Evolutionary conservation across 179 eudicot species (phyloP).

Genomic region (Spergularia azorica): DNA sequence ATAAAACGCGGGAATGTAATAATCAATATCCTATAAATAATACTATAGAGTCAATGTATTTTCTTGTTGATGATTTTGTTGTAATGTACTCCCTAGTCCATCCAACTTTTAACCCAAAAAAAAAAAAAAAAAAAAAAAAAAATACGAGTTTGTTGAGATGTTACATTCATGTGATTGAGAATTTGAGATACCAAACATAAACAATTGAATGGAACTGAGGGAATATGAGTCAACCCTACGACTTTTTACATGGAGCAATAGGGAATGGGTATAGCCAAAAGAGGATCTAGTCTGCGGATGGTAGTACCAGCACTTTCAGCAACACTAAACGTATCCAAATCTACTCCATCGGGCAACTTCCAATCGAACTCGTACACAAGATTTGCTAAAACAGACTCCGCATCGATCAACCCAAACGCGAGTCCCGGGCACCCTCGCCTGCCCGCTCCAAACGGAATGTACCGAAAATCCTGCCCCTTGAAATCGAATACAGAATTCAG

Average conservation of each 20-base stretch:
- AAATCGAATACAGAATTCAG: constrained; percentile 26
- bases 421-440: constrained; percentile 41
- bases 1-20: too few species aligned
- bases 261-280: constrained; percentile 17
- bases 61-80: too few species aligned
- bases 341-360: constrained; percentile 16
- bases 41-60: too few species aligned
- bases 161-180: too few species aligned
- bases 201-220: too few species aligned
- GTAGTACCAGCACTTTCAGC: constrained; percentile 4
- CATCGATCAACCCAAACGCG: constrained; percentile 5
- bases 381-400: constrained; percentile 32
- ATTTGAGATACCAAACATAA: too few species aligned
- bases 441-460: constrained; percentile 38
- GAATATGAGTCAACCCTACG: too few species aligned
- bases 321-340: constrained; percentile 4
- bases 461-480: constrained; percentile 33
- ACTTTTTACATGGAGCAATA: not conserved
- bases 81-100: too few species aligned
- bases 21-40: too few species aligned
- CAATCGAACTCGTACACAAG: constrained; percentile 28
- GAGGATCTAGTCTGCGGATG: constrained; percentile 18
- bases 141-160: too few species aligned
- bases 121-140: too few species aligned
- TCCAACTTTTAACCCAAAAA: too few species aligned